Percentiles rank a stretch among this genome's conserved stretches.
phyloP scores from a whole-genome alignment of 169 alveolate genomes.

The Babesia sp. region DNA sequence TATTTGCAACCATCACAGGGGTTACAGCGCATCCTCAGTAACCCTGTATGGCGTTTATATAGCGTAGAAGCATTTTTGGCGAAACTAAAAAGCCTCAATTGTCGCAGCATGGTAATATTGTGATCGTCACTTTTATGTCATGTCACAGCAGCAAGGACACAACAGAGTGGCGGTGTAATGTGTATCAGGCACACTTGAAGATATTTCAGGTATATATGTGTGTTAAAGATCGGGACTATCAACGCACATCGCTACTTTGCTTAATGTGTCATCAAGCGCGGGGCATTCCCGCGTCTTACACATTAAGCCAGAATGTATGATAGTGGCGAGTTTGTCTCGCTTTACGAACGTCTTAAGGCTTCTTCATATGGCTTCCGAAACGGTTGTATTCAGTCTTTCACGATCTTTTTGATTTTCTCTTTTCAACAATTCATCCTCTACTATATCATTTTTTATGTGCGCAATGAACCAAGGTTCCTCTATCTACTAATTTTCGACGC shows the following conservation, averaged over 20 bases:
- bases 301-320: conserved; percentile 24
- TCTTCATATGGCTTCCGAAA: conserved; percentile 12
- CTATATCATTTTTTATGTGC: conserved; percentile 52
- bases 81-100: background rate
- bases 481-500: conserved; percentile 43
- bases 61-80: background rate
- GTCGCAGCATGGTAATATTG: conserved; percentile 19
- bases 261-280: conserved; percentile 13
- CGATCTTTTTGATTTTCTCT: conserved; percentile 53
- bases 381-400: conserved; percentile 18
- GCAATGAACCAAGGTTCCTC: conserved; percentile 26
- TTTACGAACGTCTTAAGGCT: background rate
- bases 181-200: background rate
- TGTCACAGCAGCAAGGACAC: too few species aligned
- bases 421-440: conserved; percentile 56
- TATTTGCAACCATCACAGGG: conserved; percentile 42
- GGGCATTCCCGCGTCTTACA: conserved; percentile 22
- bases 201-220: background rate
- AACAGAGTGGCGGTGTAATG: background rate
- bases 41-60: background rate
- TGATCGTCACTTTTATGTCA: too few species aligned
- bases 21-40: conserved; percentile 12
- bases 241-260: background rate
- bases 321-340: background rate
- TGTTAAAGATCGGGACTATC: background rate